phyloP scores from a whole-genome alignment of 2,329 filamentous ascomycete species.

The Diaporthe amygdali region DNA sequence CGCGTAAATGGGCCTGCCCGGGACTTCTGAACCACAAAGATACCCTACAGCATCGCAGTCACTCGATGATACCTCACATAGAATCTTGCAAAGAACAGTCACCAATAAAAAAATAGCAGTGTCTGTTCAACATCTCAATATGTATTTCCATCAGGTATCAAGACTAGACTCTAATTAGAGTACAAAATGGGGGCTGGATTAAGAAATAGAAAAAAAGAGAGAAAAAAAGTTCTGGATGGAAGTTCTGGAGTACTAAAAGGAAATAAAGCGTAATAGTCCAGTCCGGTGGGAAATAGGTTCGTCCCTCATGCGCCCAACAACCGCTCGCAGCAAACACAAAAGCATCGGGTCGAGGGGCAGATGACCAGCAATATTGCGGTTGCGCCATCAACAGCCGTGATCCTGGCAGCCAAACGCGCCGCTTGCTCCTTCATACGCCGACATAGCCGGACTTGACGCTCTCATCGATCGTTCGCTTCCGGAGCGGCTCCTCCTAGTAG shows the following conservation, averaged over 20 bases:
- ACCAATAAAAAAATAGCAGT: not conserved
- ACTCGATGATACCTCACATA: not conserved
- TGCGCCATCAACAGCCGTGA: slow-evolving; percentile 18
- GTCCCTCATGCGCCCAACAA: slow-evolving; percentile 33
- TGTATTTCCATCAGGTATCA: slow-evolving; percentile 46
- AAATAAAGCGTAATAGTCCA: slow-evolving; percentile 47
- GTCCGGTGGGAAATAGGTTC: slow-evolving; percentile 43
- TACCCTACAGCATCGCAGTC: not conserved
- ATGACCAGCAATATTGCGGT: slow-evolving; percentile 32
- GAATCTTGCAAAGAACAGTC: not conserved
- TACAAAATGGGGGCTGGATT: slow-evolving; percentile 33
- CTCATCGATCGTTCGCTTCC: slow-evolving; percentile 26
- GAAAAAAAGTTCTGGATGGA: slow-evolving; percentile 33
- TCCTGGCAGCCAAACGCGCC: slow-evolving; percentile 13
- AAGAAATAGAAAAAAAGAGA: slow-evolving; percentile 35
- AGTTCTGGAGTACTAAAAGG: slow-evolving; percentile 49
- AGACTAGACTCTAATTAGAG: slow-evolving; percentile 50
- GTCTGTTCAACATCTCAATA: slow-evolving; percentile 22
- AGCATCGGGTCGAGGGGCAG: slow-evolving; percentile 35
- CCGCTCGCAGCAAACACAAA: slow-evolving; percentile 38
- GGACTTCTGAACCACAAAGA: not conserved
- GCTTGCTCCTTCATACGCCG: slow-evolving; percentile 20
- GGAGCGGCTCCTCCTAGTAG: slow-evolving; percentile 66
- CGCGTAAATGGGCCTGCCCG: not conserved
- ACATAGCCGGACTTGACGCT: slow-evolving; percentile 24